Evolutionary conservation across 768 basidiomycete genomes (phyloP), one percentile per base, ranked within the genome.

Genomic region (Tephrocybe rancida): DNA sequence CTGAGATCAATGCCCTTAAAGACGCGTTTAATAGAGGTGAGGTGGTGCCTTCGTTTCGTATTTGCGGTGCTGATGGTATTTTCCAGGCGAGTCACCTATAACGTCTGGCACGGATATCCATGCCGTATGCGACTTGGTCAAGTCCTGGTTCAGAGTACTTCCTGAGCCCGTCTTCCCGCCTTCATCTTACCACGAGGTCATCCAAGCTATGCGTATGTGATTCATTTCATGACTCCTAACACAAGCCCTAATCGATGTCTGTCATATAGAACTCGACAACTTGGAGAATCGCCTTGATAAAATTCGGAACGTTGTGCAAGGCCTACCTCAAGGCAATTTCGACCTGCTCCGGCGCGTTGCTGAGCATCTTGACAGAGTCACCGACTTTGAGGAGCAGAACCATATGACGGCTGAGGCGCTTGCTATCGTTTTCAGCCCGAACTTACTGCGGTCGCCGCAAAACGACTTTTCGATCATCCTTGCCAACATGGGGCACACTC

Each of bases 351-450:
- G 81, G 56, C 84, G 92, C 19, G 81, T 94, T 13, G 75, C 86
- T 3, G 90, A 92, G 60, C 92, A 94, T 68, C 78, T 95, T n/a
- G 90, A 94, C 70, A 90, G 90, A 64, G 88, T 93, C n/a, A 90
- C 90, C 3, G 90, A 93, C 64, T 90, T 80, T 68, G 91, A 94
- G 65, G 91, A 93, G 53, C 80, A 85, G 44, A 95, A 93, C 61
- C 92, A 94, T 55, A 95, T 95, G 92, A 90, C 88, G 1, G 85
- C 90, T 1, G 87, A 92, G 59, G 85, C 88, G 6, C 76, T 95
- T 3, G 87, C 92, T 0, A 92, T 92, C 48, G 90, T 93, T 16
- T 92, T 93, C 69, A 89, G 89, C 56, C 90, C 89, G 5, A 92
- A 90, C 64, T 69, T 92, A 43, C 65, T 91, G 47, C 84, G 90